Evolutionary conservation across 305 asterid species (phyloP), one percentile per base, ranked within the genome.

Genomic region (Petunia hybrid): DNA sequence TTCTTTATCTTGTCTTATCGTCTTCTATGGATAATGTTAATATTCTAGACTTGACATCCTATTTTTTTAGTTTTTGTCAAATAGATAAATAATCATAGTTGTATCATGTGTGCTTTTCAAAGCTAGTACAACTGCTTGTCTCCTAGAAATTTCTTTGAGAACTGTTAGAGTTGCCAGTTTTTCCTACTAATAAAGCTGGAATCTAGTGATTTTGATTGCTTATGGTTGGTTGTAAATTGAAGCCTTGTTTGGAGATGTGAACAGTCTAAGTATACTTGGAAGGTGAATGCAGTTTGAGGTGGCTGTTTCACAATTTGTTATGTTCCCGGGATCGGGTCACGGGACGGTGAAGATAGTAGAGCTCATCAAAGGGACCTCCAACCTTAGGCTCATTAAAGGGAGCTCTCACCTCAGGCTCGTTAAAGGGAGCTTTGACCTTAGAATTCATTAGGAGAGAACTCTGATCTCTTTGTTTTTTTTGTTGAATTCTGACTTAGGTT

Each of bases 221-320:
- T 73, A 73, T 71, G 78, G 56, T 73, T 51, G 78, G 62, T 51
- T 48, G 45, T 73, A 51, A 71, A 73, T 12, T 35, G 78, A 51
- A 36, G 14, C 16, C 63, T 71, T 71, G 31, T 73, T 73, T 73
- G 63, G 78, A 0, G 35, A 8, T 73, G 46, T 71, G 35, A 10
- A 6, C 78, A 35, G 51, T 51, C 62, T 48, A 3, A 12, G 46
- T 6, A 3, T 35, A 73, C 12, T 48, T 51, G 36, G 63, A 51
- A 12, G 45, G 42, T 51, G 46, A 73, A 73, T 51, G 63, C 62
- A 73, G 0, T n/a, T 51, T 73, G 2, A 35, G 78, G 13, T 51
- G 63, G 78, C 14, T 73, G 31, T 31, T 71, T 71, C 61, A n/a
- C n/a, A n/a, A n/a, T n/a, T n/a, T n/a, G n/a, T n/a, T n/a, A n/a